A percentile compares a stretch with the other conserved stretches of the same genome.
These are phyloP conservation scores for Aspergillus baeticus DNA, from an alignment of 495 filamentous ascomycete genomes.

Conservation along the genomic window DNA sequence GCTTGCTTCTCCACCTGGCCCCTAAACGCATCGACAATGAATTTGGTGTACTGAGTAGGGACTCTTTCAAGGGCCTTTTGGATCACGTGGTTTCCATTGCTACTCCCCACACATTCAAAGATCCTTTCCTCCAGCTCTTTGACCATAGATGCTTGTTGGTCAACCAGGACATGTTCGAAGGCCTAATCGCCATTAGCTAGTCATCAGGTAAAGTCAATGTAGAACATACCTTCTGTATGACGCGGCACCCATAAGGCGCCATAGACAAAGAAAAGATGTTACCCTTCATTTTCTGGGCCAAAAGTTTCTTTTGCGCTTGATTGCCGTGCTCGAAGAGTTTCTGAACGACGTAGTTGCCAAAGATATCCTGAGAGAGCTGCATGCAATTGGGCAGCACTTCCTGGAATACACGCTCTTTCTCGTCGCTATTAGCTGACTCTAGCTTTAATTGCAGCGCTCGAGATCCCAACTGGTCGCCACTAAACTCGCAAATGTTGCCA, in stretches of 20 bases:
- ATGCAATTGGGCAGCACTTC: constrained; percentile 81
- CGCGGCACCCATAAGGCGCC: constrained; percentile 94
- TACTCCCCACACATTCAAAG: constrained; percentile 77
- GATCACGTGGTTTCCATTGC: constrained; percentile 96
- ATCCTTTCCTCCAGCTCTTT: constrained; percentile 81
- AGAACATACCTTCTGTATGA: constrained; percentile 80
- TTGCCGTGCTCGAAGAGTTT: constrained; percentile 98
- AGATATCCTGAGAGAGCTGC: constrained; percentile 93
- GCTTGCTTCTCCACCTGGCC: constrained; percentile 77
- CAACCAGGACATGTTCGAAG: constrained; percentile 84
- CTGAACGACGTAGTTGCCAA: constrained; percentile 98
- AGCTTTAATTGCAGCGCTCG: constrained; percentile 95
- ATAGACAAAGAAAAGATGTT: constrained; percentile 75
- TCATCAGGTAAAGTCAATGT: background rate
- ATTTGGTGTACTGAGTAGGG: constrained; percentile 75
- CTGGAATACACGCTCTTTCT: constrained; percentile 89
- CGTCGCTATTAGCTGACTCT: constrained; percentile 92
- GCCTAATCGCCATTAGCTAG: constrained; percentile 56
- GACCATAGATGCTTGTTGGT: constrained; percentile 84
- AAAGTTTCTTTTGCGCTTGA: constrained; percentile 83
- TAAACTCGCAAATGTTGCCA: constrained; percentile 87
- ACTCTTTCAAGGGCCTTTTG: constrained; percentile 93
- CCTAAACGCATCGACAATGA: constrained; percentile 83
- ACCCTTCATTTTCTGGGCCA: constrained; percentile 84
- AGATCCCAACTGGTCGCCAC: constrained; percentile 92